Conservation (phyloP, 1,284 basidiomycete genomes). For the Tylopilus orsonianus region DNA sequence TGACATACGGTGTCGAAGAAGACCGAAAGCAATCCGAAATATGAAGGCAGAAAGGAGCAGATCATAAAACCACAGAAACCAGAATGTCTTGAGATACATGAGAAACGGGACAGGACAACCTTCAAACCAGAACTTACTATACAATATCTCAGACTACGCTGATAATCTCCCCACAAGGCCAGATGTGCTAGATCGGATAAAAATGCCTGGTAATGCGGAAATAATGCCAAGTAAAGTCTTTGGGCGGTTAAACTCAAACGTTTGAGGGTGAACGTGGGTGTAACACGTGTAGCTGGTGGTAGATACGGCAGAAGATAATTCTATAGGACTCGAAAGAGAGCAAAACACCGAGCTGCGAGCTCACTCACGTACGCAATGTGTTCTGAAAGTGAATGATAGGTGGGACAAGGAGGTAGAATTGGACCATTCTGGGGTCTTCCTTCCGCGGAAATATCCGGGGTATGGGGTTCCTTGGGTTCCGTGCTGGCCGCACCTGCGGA, state of each 20-base stretch:
- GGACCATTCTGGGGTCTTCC: background rate
- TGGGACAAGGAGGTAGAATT: constrained; percentile 14
- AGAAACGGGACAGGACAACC: constrained; percentile 6
- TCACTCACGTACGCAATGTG: constrained; percentile 42
- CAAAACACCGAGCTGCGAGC: background rate
- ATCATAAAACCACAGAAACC: constrained; percentile 63
- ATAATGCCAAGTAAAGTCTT: constrained; percentile 52
- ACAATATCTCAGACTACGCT: constrained; percentile 50
- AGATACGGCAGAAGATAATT: constrained; percentile 46
- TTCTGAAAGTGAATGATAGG: constrained; percentile 35
- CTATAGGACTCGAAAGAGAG: constrained; percentile 31
- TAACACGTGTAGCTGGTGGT: constrained; percentile 38
- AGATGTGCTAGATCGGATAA: constrained; percentile 40
- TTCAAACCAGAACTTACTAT: constrained; percentile 39
- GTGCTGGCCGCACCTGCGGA: constrained; percentile 1
- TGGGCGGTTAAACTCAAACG: constrained; percentile 53
- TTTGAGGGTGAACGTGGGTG: constrained; percentile 52
- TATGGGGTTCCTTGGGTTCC: background rate
- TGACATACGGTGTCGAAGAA: constrained; percentile 49
- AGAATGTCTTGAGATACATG: constrained; percentile 47
- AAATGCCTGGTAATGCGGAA: constrained; percentile 51
- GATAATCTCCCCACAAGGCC: constrained; percentile 55
- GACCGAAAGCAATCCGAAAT: constrained; percentile 46
- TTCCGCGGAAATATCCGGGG: background rate
- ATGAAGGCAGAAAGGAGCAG: constrained; percentile 53